Evolutionary conservation across 2,329 filamentous ascomycete genomes (phyloP).

Genomic region (Calonectria honghensis): DNA sequence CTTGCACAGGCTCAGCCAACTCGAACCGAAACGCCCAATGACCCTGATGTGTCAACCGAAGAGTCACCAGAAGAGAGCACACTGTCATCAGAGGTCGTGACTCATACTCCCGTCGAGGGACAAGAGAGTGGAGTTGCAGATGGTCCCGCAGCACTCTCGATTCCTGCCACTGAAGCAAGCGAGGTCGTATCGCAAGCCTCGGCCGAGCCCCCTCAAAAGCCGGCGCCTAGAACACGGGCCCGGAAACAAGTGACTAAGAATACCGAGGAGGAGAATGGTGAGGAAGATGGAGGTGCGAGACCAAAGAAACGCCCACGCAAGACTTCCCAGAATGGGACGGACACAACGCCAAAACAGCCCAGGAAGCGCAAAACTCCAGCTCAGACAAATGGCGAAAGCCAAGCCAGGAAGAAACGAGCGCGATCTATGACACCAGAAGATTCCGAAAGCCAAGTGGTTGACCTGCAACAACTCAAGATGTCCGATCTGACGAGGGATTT

Average conservation of each 20-base stretch:
- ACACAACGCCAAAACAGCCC: constrained; percentile 46
- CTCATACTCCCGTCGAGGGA: constrained; percentile 43
- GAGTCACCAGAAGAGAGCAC: background rate
- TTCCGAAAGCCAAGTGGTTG: constrained; percentile 77
- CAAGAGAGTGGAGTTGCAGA: constrained; percentile 43
- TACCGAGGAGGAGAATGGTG: constrained; percentile 42
- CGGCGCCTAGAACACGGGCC: constrained; percentile 45
- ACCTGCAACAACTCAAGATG: constrained; percentile 81
- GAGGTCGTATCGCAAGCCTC: constrained; percentile 38
- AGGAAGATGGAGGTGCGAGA: constrained; percentile 46
- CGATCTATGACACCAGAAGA: constrained; percentile 77
- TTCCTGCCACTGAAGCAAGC: constrained; percentile 35
- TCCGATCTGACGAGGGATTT: constrained; percentile 82
- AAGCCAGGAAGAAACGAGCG: constrained; percentile 59
- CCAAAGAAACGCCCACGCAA: constrained; percentile 60
- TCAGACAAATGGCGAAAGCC: constrained; percentile 50
- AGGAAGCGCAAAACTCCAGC: constrained; percentile 56
- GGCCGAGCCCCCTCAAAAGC: constrained; percentile 38
- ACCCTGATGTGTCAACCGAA: background rate
- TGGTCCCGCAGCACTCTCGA: constrained; percentile 42
- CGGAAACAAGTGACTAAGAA: constrained; percentile 43
- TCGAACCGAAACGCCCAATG: background rate
- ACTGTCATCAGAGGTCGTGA: constrained; percentile 15
- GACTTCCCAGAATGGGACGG: constrained; percentile 50
- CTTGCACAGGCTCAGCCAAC: constrained; percentile 36